phyloP scores from a whole-genome alignment of 495 filamentous ascomycete genomes.

The Lepidopterella palustris region DNA sequence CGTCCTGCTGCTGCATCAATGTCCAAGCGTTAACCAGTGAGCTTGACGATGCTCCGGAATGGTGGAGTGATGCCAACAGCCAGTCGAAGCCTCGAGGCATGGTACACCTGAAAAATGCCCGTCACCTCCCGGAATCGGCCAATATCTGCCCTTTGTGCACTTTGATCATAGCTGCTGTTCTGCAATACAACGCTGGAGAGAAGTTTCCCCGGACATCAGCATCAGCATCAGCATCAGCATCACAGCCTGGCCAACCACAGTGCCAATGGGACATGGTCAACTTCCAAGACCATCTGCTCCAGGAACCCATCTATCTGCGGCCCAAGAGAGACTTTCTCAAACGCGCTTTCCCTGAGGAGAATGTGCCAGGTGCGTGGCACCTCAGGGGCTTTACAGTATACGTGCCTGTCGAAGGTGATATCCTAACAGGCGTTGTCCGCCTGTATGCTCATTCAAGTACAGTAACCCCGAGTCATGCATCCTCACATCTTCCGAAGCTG shows the following conservation, averaged over 20 bases:
- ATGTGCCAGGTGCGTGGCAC: constrained; percentile 5
- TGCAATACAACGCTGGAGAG: constrained; percentile 9
- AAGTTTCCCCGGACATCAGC: neutral
- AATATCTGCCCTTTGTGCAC: constrained; percentile 8
- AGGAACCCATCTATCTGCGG: constrained; percentile 14
- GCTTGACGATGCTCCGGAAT: constrained; percentile 12
- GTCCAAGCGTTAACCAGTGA: constrained; percentile 5
- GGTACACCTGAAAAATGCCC: constrained; percentile 15
- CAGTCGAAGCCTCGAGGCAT: constrained; percentile 14
- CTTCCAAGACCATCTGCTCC: constrained; percentile 5
- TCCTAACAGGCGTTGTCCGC: constrained; percentile 10
- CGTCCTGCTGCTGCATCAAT: constrained; percentile 6
- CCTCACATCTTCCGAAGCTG: neutral
- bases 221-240: neutral
- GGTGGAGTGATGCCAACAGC: constrained; percentile 10
- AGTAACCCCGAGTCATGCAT: neutral
- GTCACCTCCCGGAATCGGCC: constrained; percentile 8
- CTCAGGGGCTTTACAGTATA: constrained; percentile 13
- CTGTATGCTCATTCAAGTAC: constrained; percentile 15
- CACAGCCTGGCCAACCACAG: neutral
- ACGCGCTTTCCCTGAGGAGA: constrained; percentile 10
- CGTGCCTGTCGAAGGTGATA: constrained; percentile 10
- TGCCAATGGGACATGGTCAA: neutral
- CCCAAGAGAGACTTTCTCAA: constrained; percentile 5
- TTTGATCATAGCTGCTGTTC: constrained; percentile 12